These are phyloP conservation scores for Populus hybrid DNA, from an alignment of 441 rosid species.

Conservation along the genomic window DNA sequence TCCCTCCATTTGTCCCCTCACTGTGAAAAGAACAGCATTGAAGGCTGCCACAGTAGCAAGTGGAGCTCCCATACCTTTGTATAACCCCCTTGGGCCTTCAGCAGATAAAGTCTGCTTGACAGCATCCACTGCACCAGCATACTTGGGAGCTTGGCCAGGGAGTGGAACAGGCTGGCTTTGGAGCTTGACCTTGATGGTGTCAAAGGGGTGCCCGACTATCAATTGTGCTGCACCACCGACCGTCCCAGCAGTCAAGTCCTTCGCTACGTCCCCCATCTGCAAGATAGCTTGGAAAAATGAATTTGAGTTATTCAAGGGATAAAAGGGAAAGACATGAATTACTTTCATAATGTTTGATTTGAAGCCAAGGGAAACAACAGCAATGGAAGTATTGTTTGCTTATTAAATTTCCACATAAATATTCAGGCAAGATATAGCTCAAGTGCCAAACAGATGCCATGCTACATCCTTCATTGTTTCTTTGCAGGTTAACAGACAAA, in stretches of 20 bases:
- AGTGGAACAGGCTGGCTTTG: conserved; percentile 89
- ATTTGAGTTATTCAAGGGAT: neutral
- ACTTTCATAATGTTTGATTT: neutral
- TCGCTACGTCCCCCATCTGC: conserved; percentile 85
- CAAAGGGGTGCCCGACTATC: conserved; percentile 91
- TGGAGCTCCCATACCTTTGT: conserved; percentile 98
- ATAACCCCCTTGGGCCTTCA: conserved; percentile 89
- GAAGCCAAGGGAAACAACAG: neutral
- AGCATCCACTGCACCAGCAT: conserved; percentile 78
- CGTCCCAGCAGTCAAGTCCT: conserved; percentile 87
- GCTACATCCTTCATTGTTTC: neutral
- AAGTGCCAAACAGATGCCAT: neutral
- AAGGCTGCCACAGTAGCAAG: conserved; percentile 95
- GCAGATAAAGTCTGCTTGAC: conserved; percentile 76
- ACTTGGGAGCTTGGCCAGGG: conserved; percentile 78
- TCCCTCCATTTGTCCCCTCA: conserved; percentile 89
- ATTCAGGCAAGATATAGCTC: neutral
- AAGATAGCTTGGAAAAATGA: neutral
- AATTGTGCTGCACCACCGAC: conserved; percentile 93
- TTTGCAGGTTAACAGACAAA: neutral
- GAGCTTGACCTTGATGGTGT: conserved; percentile 96
- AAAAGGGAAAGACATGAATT: neutral
- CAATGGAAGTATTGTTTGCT: neutral
- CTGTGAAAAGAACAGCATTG: conserved; percentile 90
- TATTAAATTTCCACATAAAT: neutral